Evolutionary conservation across 306 rosid genomes (phyloP).

Genomic region (Gynostemma pentaphyllum): DNA sequence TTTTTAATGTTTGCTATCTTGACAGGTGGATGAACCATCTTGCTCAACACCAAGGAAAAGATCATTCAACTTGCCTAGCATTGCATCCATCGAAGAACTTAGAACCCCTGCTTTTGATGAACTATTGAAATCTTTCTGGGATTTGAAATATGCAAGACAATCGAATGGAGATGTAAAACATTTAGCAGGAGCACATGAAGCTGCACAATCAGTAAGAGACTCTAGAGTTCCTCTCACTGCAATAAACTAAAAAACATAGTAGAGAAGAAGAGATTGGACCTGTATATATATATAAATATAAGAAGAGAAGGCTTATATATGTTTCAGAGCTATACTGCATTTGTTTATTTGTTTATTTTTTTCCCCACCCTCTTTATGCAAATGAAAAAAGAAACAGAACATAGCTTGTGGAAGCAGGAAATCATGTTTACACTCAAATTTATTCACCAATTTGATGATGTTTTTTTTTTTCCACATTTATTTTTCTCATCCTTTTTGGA

Average conservation of each 20-base stretch:
- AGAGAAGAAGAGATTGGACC: background rate
- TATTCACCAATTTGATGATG: background rate
- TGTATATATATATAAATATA: slow-evolving; percentile 53
- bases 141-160: slow-evolving; percentile 49
- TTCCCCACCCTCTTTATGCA: background rate
- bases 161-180: slow-evolving; percentile 87
- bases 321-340: slow-evolving; percentile 9
- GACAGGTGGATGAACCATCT: slow-evolving; percentile 92
- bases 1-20: background rate
- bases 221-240: slow-evolving; percentile 97
- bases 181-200: slow-evolving; percentile 49
- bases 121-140: slow-evolving; percentile 79
- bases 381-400: background rate
- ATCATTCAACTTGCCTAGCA: slow-evolving; percentile 72
- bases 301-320: slow-evolving; percentile 36
- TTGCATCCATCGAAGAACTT: slow-evolving; percentile 78
- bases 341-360: slow-evolving; percentile 4
- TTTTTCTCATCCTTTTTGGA: background rate
- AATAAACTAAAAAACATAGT: slow-evolving; percentile 49
- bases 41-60: slow-evolving; percentile 96
- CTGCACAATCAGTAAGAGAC: slow-evolving; percentile 75
- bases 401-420: slow-evolving; percentile 1
- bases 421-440: background rate
- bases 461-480: background rate
- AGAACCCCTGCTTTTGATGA: slow-evolving; percentile 92